These are phyloP conservation scores for Hymenotorrendiella dingleyae DNA, from an alignment of 2,329 filamentous ascomycete genomes.

Conservation along the genomic window DNA sequence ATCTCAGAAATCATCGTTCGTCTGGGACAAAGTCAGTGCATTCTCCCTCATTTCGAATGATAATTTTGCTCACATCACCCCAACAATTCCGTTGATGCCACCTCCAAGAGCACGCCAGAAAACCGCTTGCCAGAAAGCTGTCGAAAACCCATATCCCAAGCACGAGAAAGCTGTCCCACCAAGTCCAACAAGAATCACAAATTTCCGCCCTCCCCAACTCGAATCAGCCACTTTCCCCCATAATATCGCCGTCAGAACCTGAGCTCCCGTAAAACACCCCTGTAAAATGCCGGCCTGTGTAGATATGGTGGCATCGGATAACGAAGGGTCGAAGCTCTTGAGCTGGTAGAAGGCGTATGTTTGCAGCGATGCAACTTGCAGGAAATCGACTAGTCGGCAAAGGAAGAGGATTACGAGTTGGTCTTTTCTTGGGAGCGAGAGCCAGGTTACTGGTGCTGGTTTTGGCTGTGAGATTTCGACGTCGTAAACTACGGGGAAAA, in stretches of 20 bases:
- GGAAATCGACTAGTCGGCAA: constrained; percentile 65
- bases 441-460: constrained; percentile 65
- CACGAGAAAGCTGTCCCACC: constrained; percentile 55
- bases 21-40: too few species aligned
- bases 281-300: constrained; percentile 61
- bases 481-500: too few species aligned
- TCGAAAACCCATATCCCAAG: constrained; percentile 62
- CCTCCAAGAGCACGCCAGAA: constrained; percentile 56
- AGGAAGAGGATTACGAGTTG: constrained; percentile 66
- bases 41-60: too few species aligned
- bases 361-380: constrained; percentile 61
- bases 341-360: constrained; percentile 69
- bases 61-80: too few species aligned
- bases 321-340: constrained; percentile 45
- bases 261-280: constrained; percentile 58
- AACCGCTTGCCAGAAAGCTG: constrained; percentile 51
- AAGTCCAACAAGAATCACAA: constrained; percentile 57
- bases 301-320: constrained; percentile 42
- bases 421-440: constrained; percentile 62
- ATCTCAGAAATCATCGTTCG: too few species aligned
- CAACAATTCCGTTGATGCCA: constrained; percentile 62
- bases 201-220: constrained; percentile 51
- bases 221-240: constrained; percentile 57
- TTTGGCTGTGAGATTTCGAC: too few species aligned
- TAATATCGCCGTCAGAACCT: constrained; percentile 60